phyloP scores from a whole-genome alignment of 2,329 filamentous ascomycete species.

The Sarocladium strictum region DNA sequence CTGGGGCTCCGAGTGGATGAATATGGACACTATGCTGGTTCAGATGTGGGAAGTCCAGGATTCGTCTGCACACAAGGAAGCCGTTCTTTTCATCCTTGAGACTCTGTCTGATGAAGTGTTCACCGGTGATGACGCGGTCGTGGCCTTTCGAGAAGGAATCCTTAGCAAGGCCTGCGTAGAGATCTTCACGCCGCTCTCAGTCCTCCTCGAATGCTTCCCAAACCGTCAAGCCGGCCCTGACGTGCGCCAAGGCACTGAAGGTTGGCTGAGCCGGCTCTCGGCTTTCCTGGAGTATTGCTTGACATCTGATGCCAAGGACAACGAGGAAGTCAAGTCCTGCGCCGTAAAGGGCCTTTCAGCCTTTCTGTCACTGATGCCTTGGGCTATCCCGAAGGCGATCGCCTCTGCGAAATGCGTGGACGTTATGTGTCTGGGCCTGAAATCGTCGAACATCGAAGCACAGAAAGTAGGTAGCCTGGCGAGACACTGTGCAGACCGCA shows the following conservation, averaged over 20 bases:
- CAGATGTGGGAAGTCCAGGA: constrained; percentile 71
- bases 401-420: constrained; percentile 64
- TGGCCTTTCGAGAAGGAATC: constrained; percentile 73
- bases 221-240: constrained; percentile 62
- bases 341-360: constrained; percentile 72
- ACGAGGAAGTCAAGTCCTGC: constrained; percentile 62
- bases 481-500: too few relatives aligned
- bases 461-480: constrained; percentile 65
- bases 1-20: constrained; percentile 89
- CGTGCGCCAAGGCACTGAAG: constrained; percentile 73
- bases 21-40: constrained; percentile 83
- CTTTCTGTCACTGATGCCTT: constrained; percentile 73
- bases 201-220: constrained; percentile 71
- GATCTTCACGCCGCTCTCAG: constrained; percentile 75
- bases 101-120: constrained; percentile 93
- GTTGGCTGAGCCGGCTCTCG: constrained; percentile 78
- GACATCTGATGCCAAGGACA: constrained; percentile 55
- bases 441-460: constrained; percentile 62
- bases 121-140: constrained; percentile 80
- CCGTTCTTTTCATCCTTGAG: constrained; percentile 84
- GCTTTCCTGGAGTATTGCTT: constrained; percentile 70
- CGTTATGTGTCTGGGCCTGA: constrained; percentile 65
- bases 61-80: constrained; percentile 62
- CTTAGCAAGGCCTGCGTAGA: constrained; percentile 89
- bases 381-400: constrained; percentile 82